Base-by-base conservation (phyloP, 2,329 filamentous ascomycete genomes). In the Arthroderma sp. region DNA sequence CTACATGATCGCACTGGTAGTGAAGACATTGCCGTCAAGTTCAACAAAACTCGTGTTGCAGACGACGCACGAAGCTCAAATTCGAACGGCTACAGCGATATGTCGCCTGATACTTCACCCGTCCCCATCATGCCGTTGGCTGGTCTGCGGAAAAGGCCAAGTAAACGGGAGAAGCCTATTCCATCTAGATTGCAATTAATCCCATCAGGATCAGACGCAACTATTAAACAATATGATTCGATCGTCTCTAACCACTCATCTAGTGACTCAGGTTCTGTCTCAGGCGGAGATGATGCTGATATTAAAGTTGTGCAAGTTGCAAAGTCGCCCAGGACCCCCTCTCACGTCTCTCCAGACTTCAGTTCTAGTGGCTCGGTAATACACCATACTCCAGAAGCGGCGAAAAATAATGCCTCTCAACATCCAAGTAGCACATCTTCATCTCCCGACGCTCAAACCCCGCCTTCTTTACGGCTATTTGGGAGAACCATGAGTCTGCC, bases 401-500 rank as follows among this genome's bases (percentile, higher is more conserved):
- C 37, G 8, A 37, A 54, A 9, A 13, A 39, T 17, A 19, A 3
- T 25, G 6, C 31, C 11, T 39, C 33, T 25, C 25, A 11, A 9
- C 7, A 4, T 38, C 17, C 51, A 3, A 37, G 6, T 4, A 39
- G 37, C 9, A 19, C 17, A 15, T 54, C 21, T 5, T 21, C 51
- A 3, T 39, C 51, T n/a, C 21, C 51, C 4, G 31, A 54, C 15
- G 1, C 17, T 7, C 51, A 23, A 13, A 54, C 51, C 9, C 33
- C 51, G 15, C 51, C 51, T 11, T 37, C 33, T 11, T 21, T 43
- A 4, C 54, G 39, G 21, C 31, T 19, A 13, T 55, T 68, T 44
- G 67, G 61, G 52, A 63, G 68, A 25, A 62, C 66, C 0, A 67
- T 71, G 8, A 73, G 71, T 59, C 59, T 73, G 43, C 71, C 70